A percentile compares a stretch with the other conserved stretches of the same genome.
Conservation (phyloP, 1,139 yeast genomes). For the Spencermartinsiella ligniputridi region DNA sequence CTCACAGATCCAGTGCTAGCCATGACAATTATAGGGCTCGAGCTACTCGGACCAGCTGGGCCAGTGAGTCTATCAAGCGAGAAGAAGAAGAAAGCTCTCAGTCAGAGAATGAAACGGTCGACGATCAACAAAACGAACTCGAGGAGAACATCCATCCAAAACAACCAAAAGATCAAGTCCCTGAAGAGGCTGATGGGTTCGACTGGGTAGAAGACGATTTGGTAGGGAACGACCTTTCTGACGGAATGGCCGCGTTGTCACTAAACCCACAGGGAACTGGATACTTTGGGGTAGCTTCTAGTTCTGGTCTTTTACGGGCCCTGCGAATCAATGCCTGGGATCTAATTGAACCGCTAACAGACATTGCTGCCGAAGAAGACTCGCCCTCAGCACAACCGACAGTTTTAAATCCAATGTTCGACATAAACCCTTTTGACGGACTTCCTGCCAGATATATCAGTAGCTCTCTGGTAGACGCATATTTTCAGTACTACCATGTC, state of each 20-base stretch:
- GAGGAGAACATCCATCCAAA: conserved; percentile 19
- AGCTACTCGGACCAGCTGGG: neutral
- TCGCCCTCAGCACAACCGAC: neutral
- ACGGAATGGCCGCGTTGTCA: conserved; percentile 55
- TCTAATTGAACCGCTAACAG: conserved; percentile 1
- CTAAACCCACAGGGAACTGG: conserved; percentile 50
- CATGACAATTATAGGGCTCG: neutral
- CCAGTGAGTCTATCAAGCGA: neutral
- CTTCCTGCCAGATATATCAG: conserved; percentile 24
- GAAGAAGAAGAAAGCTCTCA: neutral
- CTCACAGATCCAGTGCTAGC: neutral
- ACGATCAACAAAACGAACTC: conserved; percentile 8
- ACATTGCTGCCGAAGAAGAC: neutral
- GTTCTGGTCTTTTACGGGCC: conserved; percentile 41
- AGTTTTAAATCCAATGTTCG: neutral
- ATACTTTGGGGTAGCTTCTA: conserved; percentile 60
- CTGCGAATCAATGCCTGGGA: conserved; percentile 28
- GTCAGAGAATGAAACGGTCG: neutral
- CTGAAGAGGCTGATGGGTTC: conserved; percentile 47
- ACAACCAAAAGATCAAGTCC: conserved; percentile 37
- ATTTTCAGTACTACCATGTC: conserved; percentile 50
- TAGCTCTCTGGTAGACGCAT: conserved; percentile 42
- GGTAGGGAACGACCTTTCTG: conserved; percentile 34
- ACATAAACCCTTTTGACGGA: conserved; percentile 4
- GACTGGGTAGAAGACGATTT: conserved; percentile 54